Conservation (phyloP, 2,329 filamentous ascomycete genomes). For the Fusarium torulosum region DNA sequence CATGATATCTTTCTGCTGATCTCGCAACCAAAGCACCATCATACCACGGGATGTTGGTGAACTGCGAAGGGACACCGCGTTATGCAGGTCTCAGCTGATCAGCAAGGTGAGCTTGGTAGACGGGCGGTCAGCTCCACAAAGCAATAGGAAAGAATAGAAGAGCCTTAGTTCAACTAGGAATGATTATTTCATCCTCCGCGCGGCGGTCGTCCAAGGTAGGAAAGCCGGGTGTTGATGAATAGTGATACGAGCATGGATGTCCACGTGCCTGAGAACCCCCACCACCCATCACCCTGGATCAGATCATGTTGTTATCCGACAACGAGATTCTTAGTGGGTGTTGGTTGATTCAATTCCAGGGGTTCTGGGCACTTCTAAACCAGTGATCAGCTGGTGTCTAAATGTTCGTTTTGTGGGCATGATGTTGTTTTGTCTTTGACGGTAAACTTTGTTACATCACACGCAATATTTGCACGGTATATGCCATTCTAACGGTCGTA, state of each 20-base stretch:
- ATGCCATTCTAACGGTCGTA: too few species aligned
- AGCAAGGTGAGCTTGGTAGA: not conserved
- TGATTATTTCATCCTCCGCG: constrained; percentile 20
- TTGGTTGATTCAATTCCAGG: not conserved
- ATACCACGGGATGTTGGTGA: not conserved
- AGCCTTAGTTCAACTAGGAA: fast-evolving
- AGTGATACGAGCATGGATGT: constrained; percentile 7
- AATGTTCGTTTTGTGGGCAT: not conserved
- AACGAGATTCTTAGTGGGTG: not conserved
- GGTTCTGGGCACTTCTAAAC: not conserved
- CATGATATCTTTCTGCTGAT: constrained; percentile 9
- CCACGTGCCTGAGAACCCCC: constrained; percentile 27
- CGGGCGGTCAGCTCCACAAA: not conserved
- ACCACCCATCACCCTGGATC: constrained; percentile 13
- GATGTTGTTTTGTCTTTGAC: not conserved
- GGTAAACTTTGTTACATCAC: too few species aligned
- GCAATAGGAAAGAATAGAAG: not conserved
- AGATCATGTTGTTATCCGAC: constrained; percentile 21
- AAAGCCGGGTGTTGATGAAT: constrained; percentile 7
- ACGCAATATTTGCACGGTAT: too few species aligned
- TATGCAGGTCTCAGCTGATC: constrained; percentile 11
- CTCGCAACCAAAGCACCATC: not conserved
- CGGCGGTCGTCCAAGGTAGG: constrained; percentile 11
- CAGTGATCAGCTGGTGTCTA: constrained; percentile 5
- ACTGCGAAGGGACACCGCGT: constrained; percentile 1